Base-by-base conservation (phyloP, 1,139 yeast genomes). In the Saccharomycopsis hybrid region DNA sequence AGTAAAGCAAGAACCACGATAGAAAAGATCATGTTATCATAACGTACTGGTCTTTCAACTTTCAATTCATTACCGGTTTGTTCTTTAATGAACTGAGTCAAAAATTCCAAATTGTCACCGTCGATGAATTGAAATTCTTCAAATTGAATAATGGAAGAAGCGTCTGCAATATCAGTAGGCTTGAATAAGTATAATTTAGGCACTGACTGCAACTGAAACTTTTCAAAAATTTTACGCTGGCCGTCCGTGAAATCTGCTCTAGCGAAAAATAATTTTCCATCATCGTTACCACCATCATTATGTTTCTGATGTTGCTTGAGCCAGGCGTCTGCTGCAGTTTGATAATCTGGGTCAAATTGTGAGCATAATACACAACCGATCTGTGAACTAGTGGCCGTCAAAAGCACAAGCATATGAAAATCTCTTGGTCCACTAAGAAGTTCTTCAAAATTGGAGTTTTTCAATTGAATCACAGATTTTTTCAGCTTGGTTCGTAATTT, bases 281-380 rank as follows among this genome's bases (percentile, higher is more conserved):
- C 69, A n/a, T n/a, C n/a, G n/a, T n/a, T n/a, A n/a, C n/a, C n/a
- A n/a, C n/a, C n/a, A n/a, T n/a, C n/a, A n/a, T n/a, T n/a, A n/a
- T n/a, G n/a, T 8, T 62, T 69, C 11, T 77, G 73, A 59, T 74
- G 79, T 44, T 73, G 74, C 38, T 60, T 54, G 42, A 62, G 60
- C 80, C 82, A 82, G 61, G 90, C 84, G 38, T 77, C 68, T 31
- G 81, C 82, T 45, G 89, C 72, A 46, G 72, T 71, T 27, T 75
- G 69, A 61, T 67, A 87, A 46, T 77, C 78, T 1, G 97, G 95
- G 38, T 76, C 79, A 59, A 86, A 75, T 46, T 82, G 80, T 29
- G 70, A 60, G 72, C 99, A 92, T 54, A 87, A 72, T 1, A 73
- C 72, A 68, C 98, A 92, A 36, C 87, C 87, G 62, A 88, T 76